phyloP scores from a whole-genome alignment of 768 basidiomycete genomes.

The Tremella fuciformis region DNA sequence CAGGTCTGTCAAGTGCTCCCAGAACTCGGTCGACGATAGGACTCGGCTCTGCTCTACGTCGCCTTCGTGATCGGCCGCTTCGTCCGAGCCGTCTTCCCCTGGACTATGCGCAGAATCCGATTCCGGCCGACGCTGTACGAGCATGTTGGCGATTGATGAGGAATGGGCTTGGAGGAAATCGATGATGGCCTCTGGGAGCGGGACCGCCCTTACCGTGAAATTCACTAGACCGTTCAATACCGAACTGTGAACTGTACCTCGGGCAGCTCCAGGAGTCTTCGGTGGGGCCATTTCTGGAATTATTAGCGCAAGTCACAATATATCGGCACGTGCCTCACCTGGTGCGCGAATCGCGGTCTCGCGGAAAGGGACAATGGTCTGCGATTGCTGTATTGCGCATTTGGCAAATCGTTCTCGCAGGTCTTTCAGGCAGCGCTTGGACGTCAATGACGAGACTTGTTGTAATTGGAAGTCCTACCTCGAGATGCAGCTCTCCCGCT shows the following conservation, averaged over 20 bases:
- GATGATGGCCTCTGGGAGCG: slow-evolving; percentile 69
- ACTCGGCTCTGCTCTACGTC: slow-evolving; percentile 61
- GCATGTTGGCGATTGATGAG: slow-evolving; percentile 58
- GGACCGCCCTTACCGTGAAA: slow-evolving; percentile 78
- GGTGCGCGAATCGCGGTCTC: slow-evolving; percentile 82
- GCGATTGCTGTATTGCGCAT: slow-evolving; percentile 86
- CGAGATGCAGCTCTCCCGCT: slow-evolving; percentile 92
- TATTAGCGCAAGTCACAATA: background rate
- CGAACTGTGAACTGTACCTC: slow-evolving; percentile 73
- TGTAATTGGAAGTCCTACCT: slow-evolving; percentile 58
- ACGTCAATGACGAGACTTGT: slow-evolving; percentile 6
- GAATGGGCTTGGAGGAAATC: slow-evolving; percentile 76
- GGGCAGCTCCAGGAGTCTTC: slow-evolving; percentile 64
- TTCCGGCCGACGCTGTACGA: slow-evolving; percentile 55
- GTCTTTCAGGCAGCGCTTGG: slow-evolving; percentile 91
- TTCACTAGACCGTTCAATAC: slow-evolving; percentile 69
- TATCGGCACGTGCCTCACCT: slow-evolving; percentile 56
- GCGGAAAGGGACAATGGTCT: slow-evolving; percentile 95
- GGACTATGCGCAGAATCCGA: slow-evolving; percentile 25
- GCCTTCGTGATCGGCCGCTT: slow-evolving; percentile 70
- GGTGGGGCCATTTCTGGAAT: slow-evolving; percentile 77
- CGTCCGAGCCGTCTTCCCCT: slow-evolving; percentile 56
- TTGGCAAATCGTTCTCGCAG: slow-evolving; percentile 91
- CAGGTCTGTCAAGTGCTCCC: slow-evolving; percentile 65
- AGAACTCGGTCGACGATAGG: slow-evolving; percentile 73